Evolutionary conservation across 441 rosid genomes (phyloP).

Genomic region (Metrosideros polymorpha): DNA sequence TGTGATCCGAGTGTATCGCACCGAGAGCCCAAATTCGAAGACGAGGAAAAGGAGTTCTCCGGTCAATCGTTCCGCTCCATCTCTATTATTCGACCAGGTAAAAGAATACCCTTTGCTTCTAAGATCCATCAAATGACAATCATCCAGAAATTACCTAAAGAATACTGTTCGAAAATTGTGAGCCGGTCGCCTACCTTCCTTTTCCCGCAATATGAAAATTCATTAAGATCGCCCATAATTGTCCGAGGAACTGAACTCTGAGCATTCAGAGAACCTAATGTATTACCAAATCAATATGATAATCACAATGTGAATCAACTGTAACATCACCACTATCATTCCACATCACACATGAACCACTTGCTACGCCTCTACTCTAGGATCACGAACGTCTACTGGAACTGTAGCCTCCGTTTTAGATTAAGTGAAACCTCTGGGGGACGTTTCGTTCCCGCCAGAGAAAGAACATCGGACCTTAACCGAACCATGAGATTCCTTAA

Average conservation of each 20-base stretch:
- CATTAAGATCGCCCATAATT: too few species aligned
- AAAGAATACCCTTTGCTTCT: not conserved
- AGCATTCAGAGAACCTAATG: not conserved
- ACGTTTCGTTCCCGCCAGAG: not conserved
- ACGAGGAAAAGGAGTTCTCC: not conserved
- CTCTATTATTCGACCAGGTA: not conserved
- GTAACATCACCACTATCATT: not conserved
- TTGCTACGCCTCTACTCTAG: too few species aligned
- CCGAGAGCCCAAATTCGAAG: not conserved
- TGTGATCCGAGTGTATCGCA: not conserved
- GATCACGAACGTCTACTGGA: too few species aligned
- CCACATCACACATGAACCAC: too few species aligned
- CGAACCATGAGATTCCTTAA: not conserved
- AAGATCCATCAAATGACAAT: not conserved
- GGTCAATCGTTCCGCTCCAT: not conserved
- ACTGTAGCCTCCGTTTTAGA: too few species aligned
- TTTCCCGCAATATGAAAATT: too few species aligned
- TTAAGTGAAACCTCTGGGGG: too few species aligned
- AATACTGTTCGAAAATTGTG: not conserved
- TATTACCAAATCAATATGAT: too few species aligned
- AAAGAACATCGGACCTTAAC: not conserved
- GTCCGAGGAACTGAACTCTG: too few species aligned
- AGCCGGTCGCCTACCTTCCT: not conserved
- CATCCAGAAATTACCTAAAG: not conserved
- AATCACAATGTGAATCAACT: not conserved